Base-by-base conservation (phyloP, 169 alveolate genomes). In the Cryptosporidium sp. region DNA sequence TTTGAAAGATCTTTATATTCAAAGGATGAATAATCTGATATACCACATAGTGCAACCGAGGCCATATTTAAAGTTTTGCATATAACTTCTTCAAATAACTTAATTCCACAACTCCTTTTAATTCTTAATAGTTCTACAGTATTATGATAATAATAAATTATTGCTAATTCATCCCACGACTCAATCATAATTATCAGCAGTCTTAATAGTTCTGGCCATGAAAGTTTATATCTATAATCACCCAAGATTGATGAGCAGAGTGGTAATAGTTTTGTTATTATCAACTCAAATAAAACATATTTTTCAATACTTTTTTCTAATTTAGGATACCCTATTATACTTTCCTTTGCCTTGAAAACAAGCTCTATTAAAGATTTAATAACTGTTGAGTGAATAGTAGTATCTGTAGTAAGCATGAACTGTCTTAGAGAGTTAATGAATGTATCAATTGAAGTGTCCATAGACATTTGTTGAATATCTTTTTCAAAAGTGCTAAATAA, bases 191-290 rank as follows among this genome's bases (percentile, higher is more conserved):
- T 1, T 5, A 52, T 41, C 23, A 65, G 39, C 9, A 80, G 68
- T 5, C 29, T 41, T 10, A 80, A 31, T 14, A 52, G 18, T 16
- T 41, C 55, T 12, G 69, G 14, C 68, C 59, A 39, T 23, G 80
- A 80, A 61, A 39, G 80, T 45, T 80, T 80, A 43, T 65, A 62
- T 59, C 68, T 80, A 41, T 80, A 80, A 45, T 80, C 89, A 14
- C 62, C 89, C 52, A 80, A 48, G 23, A 80, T 62, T 8, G 65
- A 45, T 29, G 69, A 43, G 18, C 74, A 62, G 0, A 80, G 16
- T 26, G 89, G 89, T 14, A 62, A 14, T 18, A 80, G 6, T 48
- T 33, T 45, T 59, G 89, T 61, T 26, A 80, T 37, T 39, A 80
- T 31, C 3, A 29, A 23, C 31, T 74, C 73, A 37, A 52, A 74